Evolutionary conservation across 148 eudicot species (phyloP).

Genomic region (Fagopyrum esculentum): DNA sequence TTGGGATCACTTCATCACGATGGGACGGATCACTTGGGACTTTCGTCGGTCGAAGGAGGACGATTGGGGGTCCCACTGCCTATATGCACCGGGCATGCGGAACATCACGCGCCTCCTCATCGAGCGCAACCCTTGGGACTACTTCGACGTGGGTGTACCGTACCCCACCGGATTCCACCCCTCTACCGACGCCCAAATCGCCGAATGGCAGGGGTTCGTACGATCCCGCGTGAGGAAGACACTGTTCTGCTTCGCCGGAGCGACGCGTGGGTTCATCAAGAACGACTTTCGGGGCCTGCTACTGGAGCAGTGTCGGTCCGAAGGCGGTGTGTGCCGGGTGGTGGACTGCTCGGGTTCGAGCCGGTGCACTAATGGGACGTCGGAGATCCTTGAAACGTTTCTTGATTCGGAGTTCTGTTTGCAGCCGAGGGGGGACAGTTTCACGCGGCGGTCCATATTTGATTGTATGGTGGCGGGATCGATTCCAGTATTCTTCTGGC

Average conservation of each 20-base stretch:
- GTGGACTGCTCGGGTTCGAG: conserved; percentile 55
- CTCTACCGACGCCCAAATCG: conserved; percentile 20
- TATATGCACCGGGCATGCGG: conserved; percentile 40
- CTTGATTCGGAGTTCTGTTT: conserved; percentile 72
- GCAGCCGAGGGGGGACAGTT: conserved; percentile 92
- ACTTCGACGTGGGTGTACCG: conserved; percentile 61
- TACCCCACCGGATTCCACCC: conserved; percentile 86
- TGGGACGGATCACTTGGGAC: conserved; percentile 72
- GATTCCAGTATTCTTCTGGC: conserved; percentile 91
- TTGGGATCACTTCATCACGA: conserved; percentile 52
- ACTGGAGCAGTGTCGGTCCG: conserved; percentile 49
- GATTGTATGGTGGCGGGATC: conserved; percentile 97
- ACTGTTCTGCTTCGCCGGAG: conserved; percentile 73
- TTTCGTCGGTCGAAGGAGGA: conserved; percentile 41
- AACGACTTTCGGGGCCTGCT: conserved; percentile 62
- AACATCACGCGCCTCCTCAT: conserved; percentile 52
- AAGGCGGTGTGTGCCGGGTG: conserved; percentile 44
- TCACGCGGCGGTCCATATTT: conserved; percentile 75
- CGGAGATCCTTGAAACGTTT: conserved; percentile 55
- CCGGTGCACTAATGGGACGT: conserved; percentile 51
- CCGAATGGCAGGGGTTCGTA: conserved; percentile 46
- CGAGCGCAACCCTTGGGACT: conserved; percentile 56
- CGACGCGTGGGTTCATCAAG: conserved; percentile 55
- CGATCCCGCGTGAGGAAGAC: conserved; percentile 31
- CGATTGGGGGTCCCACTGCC: conserved; percentile 55